Conservation (phyloP, 805 yeast genomes). For the Sugiyamaella qingdaonensis region DNA sequence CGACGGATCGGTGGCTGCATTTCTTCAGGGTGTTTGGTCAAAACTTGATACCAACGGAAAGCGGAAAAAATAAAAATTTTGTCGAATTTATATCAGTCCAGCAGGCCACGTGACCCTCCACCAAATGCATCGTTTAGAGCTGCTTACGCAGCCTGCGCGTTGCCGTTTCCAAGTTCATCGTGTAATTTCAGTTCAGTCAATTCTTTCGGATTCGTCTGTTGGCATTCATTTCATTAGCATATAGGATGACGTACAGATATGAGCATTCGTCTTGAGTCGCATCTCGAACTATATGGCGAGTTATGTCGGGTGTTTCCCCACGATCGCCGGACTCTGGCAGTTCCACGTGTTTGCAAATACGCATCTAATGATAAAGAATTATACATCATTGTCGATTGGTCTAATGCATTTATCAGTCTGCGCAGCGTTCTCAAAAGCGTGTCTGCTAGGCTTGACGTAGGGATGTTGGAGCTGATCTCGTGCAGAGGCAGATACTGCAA, state of each 20-base stretch:
- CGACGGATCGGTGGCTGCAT: slow-evolving; percentile 1
- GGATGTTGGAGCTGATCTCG: slow-evolving; percentile 4
- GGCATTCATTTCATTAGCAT: too few relatives aligned
- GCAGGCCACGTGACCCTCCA: not conserved
- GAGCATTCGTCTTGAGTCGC: too few relatives aligned
- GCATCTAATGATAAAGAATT: not conserved
- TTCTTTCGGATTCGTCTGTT: too few relatives aligned
- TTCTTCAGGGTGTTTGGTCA: slow-evolving; percentile 1
- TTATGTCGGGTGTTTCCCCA: slow-evolving; percentile 7
- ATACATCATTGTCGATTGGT: slow-evolving; percentile 13
- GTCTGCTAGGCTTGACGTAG: slow-evolving; percentile 3
- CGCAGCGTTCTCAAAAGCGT: not conserved
- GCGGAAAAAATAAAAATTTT: slow-evolving; percentile 1
- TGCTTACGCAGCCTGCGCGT: too few relatives aligned
- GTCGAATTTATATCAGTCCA: not conserved
- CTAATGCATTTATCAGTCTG: slow-evolving; percentile 9
- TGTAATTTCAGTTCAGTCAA: too few relatives aligned
- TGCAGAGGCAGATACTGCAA: slow-evolving; percentile 10
- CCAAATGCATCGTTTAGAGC: too few relatives aligned
- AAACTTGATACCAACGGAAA: not conserved
- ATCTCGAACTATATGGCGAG: not conserved
- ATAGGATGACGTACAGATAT: too few relatives aligned
- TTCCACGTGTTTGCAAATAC: slow-evolving; percentile 1
- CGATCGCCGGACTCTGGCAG: slow-evolving; percentile 9
- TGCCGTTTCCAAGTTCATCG: too few relatives aligned